Conservation (phyloP, 306 rosid genomes). For the Quillaja saponaria region DNA sequence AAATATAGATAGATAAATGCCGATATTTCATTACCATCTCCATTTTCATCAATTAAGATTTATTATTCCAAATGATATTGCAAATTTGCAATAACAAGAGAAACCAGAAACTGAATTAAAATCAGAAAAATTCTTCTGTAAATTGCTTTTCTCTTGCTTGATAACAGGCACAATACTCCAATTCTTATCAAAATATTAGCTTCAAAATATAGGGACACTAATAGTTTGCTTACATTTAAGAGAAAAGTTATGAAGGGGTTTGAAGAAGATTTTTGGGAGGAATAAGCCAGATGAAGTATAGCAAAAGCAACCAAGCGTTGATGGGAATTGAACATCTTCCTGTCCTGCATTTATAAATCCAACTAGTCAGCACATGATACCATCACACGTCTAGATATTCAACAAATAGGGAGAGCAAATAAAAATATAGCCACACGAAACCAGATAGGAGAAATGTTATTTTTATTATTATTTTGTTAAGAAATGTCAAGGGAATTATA, state of each 20-base stretch:
- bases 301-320: conserved; percentile 75
- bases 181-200: too few relatives aligned
- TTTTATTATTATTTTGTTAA: too few relatives aligned
- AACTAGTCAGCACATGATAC: background rate
- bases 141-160: background rate
- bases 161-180: background rate
- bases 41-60: background rate
- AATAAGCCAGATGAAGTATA: conserved; percentile 68
- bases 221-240: conserved; percentile 57
- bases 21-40: background rate
- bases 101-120: conserved; percentile 7
- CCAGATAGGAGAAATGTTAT: too few relatives aligned
- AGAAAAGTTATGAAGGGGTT: conserved; percentile 76
- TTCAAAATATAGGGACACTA: background rate
- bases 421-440: too few relatives aligned
- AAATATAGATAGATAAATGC: background rate
- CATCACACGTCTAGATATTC: too few relatives aligned
- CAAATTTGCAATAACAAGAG: background rate
- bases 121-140: background rate
- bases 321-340: conserved; percentile 45
- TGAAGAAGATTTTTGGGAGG: conserved; percentile 64
- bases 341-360: conserved; percentile 35
- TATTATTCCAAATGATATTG: background rate
- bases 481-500: too few relatives aligned
- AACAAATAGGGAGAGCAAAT: too few relatives aligned